These are phyloP conservation scores for Acacia confusa DNA, from an alignment of 306 rosid genomes.

Conservation along the genomic window DNA sequence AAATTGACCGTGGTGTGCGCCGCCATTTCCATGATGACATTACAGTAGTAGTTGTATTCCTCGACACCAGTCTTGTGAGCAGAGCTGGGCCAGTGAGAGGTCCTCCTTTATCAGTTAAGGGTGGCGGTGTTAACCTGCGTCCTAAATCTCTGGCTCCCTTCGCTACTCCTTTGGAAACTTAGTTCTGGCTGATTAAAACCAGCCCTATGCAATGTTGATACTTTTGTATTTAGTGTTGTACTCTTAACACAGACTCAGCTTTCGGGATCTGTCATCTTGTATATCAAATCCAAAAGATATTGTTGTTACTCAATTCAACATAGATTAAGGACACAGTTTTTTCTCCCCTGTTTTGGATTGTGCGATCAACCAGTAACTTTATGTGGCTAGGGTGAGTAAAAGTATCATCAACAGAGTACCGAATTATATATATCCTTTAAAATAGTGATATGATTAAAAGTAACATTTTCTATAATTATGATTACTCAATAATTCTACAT, in stretches of 20 bases:
- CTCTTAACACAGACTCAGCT: conserved; percentile 35
- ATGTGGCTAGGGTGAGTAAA: conserved; percentile 11
- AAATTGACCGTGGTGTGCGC: conserved; percentile 69
- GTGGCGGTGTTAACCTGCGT: conserved; percentile 45
- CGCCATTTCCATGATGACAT: conserved; percentile 74
- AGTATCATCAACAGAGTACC: not conserved
- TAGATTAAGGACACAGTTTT: conserved; percentile 27
- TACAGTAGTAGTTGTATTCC: conserved; percentile 56
- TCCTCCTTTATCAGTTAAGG: conserved; percentile 51
- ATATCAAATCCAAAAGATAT: conserved; percentile 30
- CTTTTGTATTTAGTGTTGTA: conserved; percentile 29
- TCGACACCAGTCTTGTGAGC: conserved; percentile 57
- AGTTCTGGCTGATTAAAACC: conserved; percentile 33
- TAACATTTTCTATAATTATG: too few relatives aligned
- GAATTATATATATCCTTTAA: not conserved
- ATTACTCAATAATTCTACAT: not conserved
- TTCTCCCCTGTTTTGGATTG: not conserved
- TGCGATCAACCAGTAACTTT: conserved; percentile 44
- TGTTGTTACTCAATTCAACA: not conserved
- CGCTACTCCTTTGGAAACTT: conserved; percentile 37
- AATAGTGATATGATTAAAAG: not conserved
- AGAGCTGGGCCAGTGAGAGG: conserved; percentile 47
- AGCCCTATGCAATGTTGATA: conserved; percentile 26
- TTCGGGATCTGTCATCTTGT: conserved; percentile 21
- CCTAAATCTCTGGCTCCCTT: conserved; percentile 48